Percentiles rank a stretch among this genome's conserved stretches.
Conservation (phyloP, 768 basidiomycete genomes). For the Russula sp. region DNA sequence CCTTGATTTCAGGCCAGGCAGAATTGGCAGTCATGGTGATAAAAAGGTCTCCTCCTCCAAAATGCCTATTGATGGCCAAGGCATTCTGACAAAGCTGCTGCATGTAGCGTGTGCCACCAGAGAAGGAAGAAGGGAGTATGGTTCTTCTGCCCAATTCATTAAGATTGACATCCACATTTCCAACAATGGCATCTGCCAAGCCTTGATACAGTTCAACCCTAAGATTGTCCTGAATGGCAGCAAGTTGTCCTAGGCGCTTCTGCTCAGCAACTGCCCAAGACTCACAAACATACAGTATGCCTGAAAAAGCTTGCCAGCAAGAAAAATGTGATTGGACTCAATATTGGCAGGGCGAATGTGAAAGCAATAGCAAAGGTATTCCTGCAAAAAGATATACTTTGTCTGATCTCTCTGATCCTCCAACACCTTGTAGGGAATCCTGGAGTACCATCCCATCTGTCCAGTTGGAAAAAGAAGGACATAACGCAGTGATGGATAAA, state of each 20-base stretch:
- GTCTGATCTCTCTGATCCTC: not conserved
- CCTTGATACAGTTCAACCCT: too few species aligned
- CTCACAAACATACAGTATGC: too few species aligned
- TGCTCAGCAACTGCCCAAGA: too few species aligned
- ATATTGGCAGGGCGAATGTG: not conserved
- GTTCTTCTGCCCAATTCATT: not conserved
- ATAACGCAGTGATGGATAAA: not conserved
- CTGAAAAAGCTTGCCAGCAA: constrained; percentile 3
- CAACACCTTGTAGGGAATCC: not conserved
- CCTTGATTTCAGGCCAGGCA: constrained; percentile 40
- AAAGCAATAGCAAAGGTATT: not conserved
- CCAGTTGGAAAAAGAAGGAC: not conserved
- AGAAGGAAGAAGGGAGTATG: not conserved
- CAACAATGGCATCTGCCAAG: too few species aligned
- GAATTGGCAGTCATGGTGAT: constrained; percentile 55
- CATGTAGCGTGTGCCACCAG: not conserved
- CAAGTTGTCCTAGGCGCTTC: too few species aligned
- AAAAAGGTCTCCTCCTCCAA: constrained; percentile 1
- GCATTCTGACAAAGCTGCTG: not conserved
- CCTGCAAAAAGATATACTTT: not conserved
- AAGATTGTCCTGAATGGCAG: too few species aligned
- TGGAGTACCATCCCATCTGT: not conserved
- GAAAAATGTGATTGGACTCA: not conserved
- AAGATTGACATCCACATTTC: not conserved
- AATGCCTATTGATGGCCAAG: not conserved